phyloP scores from a whole-genome alignment of 2,329 filamentous ascomycete genomes.

The Huntiella moniliformis region DNA sequence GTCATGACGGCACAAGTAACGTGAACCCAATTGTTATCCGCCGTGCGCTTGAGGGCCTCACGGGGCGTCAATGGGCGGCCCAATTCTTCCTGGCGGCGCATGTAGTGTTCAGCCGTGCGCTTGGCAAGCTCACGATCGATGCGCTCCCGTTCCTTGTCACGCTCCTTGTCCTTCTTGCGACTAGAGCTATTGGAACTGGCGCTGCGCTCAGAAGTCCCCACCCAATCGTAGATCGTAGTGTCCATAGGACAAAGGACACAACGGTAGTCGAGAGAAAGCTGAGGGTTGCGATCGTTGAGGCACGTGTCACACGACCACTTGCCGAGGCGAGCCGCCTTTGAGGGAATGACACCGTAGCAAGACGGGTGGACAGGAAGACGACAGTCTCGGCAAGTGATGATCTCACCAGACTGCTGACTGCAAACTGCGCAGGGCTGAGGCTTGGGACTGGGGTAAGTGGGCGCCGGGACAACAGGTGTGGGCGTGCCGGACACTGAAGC shows the following conservation, averaged over 20 bases:
- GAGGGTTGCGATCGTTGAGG: conserved; percentile 76
- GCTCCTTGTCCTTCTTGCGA: conserved; percentile 76
- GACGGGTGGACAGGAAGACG: conserved; percentile 76
- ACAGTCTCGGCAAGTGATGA: conserved; percentile 70
- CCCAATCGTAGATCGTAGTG: conserved; percentile 62
- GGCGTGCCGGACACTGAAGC: conserved; percentile 17
- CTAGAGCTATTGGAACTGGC: conserved; percentile 15
- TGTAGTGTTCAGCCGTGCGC: conserved; percentile 64
- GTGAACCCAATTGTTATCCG: conserved; percentile 96
- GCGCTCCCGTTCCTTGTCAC: conserved; percentile 75
- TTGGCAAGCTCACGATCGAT: conserved; percentile 67
- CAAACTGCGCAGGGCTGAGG: conserved; percentile 75
- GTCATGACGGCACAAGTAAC: conserved; percentile 85
- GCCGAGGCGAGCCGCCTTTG: conserved; percentile 25
- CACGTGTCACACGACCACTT: conserved; percentile 98
- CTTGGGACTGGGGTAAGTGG: conserved; percentile 48
- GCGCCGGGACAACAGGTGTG: background rate
- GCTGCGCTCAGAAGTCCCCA: conserved; percentile 46
- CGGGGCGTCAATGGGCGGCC: conserved; percentile 70
- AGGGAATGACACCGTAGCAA: conserved; percentile 72
- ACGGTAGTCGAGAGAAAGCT: conserved; percentile 85
- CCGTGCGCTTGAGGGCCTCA: conserved; percentile 82
- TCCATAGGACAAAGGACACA: conserved; percentile 82
- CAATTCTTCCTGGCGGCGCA: conserved; percentile 62
- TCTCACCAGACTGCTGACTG: conserved; percentile 52